Percentiles rank a stretch among this genome's conserved stretches.
Evolutionary conservation across 306 rosid species (phyloP).

Genomic region (Lagenaria siceraria): DNA sequence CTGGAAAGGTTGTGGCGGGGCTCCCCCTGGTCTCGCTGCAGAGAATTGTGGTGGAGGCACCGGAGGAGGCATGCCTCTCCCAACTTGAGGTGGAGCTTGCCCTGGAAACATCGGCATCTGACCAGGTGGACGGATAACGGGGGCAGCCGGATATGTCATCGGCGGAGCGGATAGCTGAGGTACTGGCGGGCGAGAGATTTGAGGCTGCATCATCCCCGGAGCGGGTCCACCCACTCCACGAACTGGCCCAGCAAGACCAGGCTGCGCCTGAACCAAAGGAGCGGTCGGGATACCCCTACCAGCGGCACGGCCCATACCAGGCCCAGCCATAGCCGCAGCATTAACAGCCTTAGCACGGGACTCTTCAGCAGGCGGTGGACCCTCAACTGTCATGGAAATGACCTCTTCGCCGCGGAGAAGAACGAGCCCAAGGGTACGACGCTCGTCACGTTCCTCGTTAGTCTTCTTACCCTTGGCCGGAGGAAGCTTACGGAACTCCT

Average conservation of each 20-base stretch:
- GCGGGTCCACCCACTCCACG: constrained; percentile 97
- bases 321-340: constrained; percentile 79
- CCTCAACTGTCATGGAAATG: constrained; percentile 97
- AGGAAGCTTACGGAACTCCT: constrained; percentile 93
- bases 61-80: constrained; percentile 55
- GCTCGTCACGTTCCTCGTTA: constrained; percentile 74
- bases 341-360: constrained; percentile 73
- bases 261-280: constrained; percentile 76
- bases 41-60: constrained; percentile 55
- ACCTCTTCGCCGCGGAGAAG: constrained; percentile 98
- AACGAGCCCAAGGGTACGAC: constrained; percentile 92
- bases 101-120: constrained; percentile 64
- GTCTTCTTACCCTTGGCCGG: constrained; percentile 73
- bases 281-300: constrained; percentile 82
- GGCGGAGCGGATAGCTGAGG: constrained; percentile 72
- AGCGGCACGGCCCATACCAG: constrained; percentile 78
- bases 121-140: constrained; percentile 60
- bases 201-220: constrained; percentile 98
- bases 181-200: constrained; percentile 57
- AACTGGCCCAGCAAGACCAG: constrained; percentile 83
- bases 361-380: constrained; percentile 93
- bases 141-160: constrained; percentile 50
- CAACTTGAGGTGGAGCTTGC: constrained; percentile 47
- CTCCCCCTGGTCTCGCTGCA: constrained; percentile 49
- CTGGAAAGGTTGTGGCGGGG: constrained; percentile 37